Conservation (phyloP, 208 protist species). For the Leishmania martiniquensis region DNA sequence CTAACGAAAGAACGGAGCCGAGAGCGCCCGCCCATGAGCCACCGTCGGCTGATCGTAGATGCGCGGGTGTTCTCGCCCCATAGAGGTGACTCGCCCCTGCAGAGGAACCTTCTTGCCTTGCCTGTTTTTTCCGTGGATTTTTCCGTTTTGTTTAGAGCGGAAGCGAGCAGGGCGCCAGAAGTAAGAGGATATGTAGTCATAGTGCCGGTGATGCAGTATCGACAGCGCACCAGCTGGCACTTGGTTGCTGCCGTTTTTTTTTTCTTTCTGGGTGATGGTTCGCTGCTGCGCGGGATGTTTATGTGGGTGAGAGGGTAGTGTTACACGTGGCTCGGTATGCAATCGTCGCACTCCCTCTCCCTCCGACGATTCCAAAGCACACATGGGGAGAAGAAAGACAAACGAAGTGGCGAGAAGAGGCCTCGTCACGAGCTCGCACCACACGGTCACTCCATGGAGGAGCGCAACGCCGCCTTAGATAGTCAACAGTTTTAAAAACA, state of each 20-base stretch:
- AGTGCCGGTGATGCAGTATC: background rate
- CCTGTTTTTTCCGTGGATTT: background rate
- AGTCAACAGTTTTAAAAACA: background rate
- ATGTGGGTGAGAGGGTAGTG: background rate
- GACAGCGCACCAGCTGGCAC: background rate
- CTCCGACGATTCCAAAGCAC: background rate
- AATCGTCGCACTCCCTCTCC: background rate
- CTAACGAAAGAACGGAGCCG: background rate
- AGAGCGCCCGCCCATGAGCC: background rate
- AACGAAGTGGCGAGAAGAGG: background rate
- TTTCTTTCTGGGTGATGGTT: too few species aligned
- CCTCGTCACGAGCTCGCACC: background rate
- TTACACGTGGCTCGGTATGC: background rate
- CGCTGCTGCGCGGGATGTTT: background rate
- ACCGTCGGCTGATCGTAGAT: background rate
- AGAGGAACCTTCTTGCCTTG: too few species aligned
- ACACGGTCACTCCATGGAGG: background rate
- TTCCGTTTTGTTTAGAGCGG: background rate
- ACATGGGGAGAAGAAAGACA: background rate
- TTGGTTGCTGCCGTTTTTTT: background rate
- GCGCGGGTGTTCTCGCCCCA: background rate
- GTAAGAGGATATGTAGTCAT: background rate
- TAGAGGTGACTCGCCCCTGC: too few species aligned
- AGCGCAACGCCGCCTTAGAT: background rate
- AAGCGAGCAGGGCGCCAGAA: background rate